Evolutionary conservation across 441 rosid species (phyloP), one percentile per base, ranked within the genome.

Genomic region (Hura crepitans): DNA sequence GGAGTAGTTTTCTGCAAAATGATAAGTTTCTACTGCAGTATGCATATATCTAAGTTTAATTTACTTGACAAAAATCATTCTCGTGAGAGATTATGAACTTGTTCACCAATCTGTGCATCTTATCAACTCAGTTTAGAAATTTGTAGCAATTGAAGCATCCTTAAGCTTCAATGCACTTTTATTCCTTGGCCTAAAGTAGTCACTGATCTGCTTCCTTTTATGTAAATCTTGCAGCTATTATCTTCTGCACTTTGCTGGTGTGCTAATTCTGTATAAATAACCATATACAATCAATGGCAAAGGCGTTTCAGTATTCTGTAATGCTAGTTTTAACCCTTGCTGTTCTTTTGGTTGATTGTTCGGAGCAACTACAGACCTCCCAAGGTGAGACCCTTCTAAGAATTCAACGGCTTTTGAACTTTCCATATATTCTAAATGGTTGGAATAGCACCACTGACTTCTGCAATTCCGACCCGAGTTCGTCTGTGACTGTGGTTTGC

Each of bases 381-480:
- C 86, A 89, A 74, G 82, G 83, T 65, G 86, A 81, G 73, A 85
- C 89, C 39, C 96, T 92, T 25, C 15, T 87, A 70, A 84, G 96
- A 72, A 84, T 95, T 63, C 89, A 79, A 69, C 72, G 74, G 62
- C 91, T 95, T 78, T 79, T 95, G 62, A 78, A 83, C 82, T 71
- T 80, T 75, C 96, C 97, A 11, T 63, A 74, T 61, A 83, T 85
- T 71, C 81, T 94, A 47, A 84, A 76, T 58, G 69, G 82, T 81
- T 90, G 97, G 99, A 90, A 82, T 77, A 83, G 83, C 73, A 62
- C 80, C 58, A 88, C 86, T 0, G 89, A 92, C 66, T 95, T 92
- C 90, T 95, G 99, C 87, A 89, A 87, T 18, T 75, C 76, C 0
- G 91, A 92, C 61, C 87, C 97, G 9, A 81, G 56, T 68, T 70